phyloP scores from a whole-genome alignment of 768 basidiomycete species.

The Chiua virens region DNA sequence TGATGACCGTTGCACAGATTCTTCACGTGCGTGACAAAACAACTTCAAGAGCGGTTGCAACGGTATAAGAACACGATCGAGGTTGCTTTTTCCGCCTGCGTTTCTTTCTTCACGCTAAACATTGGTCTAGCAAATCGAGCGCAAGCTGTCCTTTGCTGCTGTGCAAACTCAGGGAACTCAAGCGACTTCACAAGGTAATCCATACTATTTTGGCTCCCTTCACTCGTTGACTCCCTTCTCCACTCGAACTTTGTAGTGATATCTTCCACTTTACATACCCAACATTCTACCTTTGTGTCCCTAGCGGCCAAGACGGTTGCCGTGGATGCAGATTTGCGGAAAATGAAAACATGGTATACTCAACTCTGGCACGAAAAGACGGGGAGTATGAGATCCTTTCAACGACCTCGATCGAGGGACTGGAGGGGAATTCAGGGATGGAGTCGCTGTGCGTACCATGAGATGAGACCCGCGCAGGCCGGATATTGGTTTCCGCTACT shows the following conservation, averaged over 20 bases:
- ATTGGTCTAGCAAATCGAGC: constrained; percentile 57
- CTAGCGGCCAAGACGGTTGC: constrained; percentile 76
- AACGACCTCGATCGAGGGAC: constrained; percentile 46
- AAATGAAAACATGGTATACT: constrained; percentile 71
- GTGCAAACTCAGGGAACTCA: constrained; percentile 46
- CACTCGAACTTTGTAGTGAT: constrained; percentile 49
- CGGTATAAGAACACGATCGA: constrained; percentile 85
- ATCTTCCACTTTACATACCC: constrained; percentile 73
- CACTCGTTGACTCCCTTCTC: neutral
- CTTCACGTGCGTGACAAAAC: constrained; percentile 68
- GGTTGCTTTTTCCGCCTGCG: constrained; percentile 35
- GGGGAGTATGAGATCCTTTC: constrained; percentile 83
- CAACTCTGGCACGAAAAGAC: constrained; percentile 79
- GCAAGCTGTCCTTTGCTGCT: constrained; percentile 70
- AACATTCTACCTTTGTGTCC: constrained; percentile 74
- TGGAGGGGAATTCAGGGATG: constrained; percentile 47
- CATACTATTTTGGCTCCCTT: neutral
- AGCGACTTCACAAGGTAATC: constrained; percentile 70
- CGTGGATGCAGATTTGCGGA: constrained; percentile 71
- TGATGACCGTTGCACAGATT: constrained; percentile 43
- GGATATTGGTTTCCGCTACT: no score
- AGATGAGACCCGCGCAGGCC: neutral
- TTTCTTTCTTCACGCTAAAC: neutral
- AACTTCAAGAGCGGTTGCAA: constrained; percentile 68
- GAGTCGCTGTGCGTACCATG: constrained; percentile 26